Percentiles rank a stretch among this genome's conserved stretches.
phyloP scores from a whole-genome alignment of 306 rosid species.

The Leucaena leucocephala region DNA sequence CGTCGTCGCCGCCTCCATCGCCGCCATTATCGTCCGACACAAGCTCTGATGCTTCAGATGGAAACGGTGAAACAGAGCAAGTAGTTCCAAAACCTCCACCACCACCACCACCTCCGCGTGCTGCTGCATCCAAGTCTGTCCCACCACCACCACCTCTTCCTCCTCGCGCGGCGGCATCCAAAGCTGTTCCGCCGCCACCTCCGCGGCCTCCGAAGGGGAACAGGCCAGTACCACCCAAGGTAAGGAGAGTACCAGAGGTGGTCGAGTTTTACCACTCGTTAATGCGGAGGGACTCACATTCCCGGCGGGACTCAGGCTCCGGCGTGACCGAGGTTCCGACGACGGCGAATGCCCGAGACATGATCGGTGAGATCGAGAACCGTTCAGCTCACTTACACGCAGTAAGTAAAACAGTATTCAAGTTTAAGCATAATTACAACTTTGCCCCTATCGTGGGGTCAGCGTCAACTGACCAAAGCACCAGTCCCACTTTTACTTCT shows the following conservation, averaged over 20 bases:
- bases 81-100: conserved; percentile 41
- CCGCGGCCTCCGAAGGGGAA: conserved; percentile 57
- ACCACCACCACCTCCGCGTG: conserved; percentile 42
- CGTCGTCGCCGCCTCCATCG: conserved; percentile 31
- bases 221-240: conserved; percentile 58
- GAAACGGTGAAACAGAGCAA: conserved; percentile 40
- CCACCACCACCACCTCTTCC: conserved; percentile 42
- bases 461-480: conserved; percentile 46
- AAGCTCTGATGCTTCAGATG: conserved; percentile 26
- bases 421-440: conserved; percentile 41
- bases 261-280: conserved; percentile 96
- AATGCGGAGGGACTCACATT: conserved; percentile 84
- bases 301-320: conserved; percentile 59
- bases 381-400: conserved; percentile 89
- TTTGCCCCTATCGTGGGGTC: conserved; percentile 54
- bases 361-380: conserved; percentile 99
- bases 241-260: conserved; percentile 88
- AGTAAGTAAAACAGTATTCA: conserved; percentile 57
- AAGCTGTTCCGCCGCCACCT: conserved; percentile 68
- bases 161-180: conserved; percentile 39
- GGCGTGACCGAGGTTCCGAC: conserved; percentile 53
- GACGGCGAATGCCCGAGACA: conserved; percentile 82
- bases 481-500: conserved; percentile 25
- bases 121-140: conserved; percentile 28
- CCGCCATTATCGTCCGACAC: conserved; percentile 33